Conservation (phyloP, 2,329 filamentous ascomycete species). For the Pseudomassariella vexata region DNA sequence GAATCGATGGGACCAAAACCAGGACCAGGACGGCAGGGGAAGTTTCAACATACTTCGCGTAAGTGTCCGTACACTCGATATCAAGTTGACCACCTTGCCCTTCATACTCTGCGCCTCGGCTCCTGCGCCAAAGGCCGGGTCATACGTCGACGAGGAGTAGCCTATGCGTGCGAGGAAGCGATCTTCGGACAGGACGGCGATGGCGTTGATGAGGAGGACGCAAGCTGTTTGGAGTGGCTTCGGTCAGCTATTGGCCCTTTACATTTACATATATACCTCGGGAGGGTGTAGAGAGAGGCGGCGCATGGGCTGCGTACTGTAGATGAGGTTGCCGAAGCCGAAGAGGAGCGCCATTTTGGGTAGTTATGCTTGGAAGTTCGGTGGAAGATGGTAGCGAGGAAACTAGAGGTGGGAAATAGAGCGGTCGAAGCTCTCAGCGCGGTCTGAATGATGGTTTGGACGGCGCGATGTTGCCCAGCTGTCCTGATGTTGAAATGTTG, state of each 20-base stretch:
- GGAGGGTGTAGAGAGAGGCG: too few species aligned
- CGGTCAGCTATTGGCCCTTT: conserved; percentile 12
- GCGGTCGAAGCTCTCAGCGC: too few species aligned
- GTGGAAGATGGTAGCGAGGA: conserved; percentile 19
- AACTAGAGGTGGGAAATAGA: too few species aligned
- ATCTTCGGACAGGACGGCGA: conserved; percentile 91
- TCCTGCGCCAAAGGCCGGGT: conserved; percentile 72
- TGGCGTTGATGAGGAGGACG: conserved; percentile 86
- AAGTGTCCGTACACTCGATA: conserved; percentile 82
- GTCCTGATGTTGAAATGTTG: too few species aligned
- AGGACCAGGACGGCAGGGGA: neutral
- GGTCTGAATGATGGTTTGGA: too few species aligned
- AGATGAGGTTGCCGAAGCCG: conserved; percentile 55
- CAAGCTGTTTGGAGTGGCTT: conserved; percentile 47
- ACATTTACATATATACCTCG: too few species aligned
- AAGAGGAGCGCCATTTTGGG: conserved; percentile 66
- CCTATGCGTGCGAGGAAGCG: conserved; percentile 87
- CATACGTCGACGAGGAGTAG: conserved; percentile 64
- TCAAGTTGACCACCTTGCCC: conserved; percentile 81
- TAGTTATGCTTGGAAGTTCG: too few species aligned
- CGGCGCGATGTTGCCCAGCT: too few species aligned
- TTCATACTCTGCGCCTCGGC: conserved; percentile 70
- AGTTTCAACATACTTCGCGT: conserved; percentile 76
- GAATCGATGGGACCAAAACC: neutral
- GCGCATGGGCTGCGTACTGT: conserved; percentile 7